Base-by-base conservation (phyloP, 225 moss, liverwort and hornwort genomes). In the Pleurozium schreberi region DNA sequence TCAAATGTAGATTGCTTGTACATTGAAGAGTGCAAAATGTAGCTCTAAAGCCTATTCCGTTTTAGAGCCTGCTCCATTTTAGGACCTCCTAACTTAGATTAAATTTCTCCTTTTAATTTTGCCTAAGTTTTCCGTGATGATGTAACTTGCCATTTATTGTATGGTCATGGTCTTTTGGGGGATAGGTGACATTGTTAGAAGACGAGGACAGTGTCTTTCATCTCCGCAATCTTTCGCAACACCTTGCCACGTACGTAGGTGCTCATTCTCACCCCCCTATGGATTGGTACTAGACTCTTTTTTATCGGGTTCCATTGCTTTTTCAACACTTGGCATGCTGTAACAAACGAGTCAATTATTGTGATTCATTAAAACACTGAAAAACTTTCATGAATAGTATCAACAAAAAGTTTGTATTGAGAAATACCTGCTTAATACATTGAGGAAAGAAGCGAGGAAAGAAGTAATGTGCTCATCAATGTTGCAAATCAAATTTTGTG, bases 211-310 rank as follows among this genome's bases (percentile, higher is more conserved):
- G 88, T 70, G 91, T 93, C 21, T 95, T 96, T 89, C 97, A 97
- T 90, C 81, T 94, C 65, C 95, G 96, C 62, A 97, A 97, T 86
- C 96, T 97, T 80, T 97, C 96, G 42, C 96, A 96, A 42, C 97
- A 97, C 92, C 94, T 97, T 88, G 97, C 97, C 89, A 96, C 95
- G 95, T 97, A 96, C 86, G 97, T 93, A 91, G 80, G 94, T 94
- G 93, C 90, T 93, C 75, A 82, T 75, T 91, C 64, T 84, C 86
- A 89, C 64, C 78, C 89, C 25, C 53, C 43, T 47, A 6, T 75
- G 30, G 59, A 36, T 69, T 42, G 18, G n/a, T 25, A 64, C n/a
- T n/a, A n/a, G 27, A 71, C 23, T 82, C 49, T 30, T 40, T 66
- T 75, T 81, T 69, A 27, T 47, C 20, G 84, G 18, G 52, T 40